Evolutionary conservation across 306 rosid genomes (phyloP), one percentile per base, ranked within the genome.

Genomic region (Styphnolobium japonicum): DNA sequence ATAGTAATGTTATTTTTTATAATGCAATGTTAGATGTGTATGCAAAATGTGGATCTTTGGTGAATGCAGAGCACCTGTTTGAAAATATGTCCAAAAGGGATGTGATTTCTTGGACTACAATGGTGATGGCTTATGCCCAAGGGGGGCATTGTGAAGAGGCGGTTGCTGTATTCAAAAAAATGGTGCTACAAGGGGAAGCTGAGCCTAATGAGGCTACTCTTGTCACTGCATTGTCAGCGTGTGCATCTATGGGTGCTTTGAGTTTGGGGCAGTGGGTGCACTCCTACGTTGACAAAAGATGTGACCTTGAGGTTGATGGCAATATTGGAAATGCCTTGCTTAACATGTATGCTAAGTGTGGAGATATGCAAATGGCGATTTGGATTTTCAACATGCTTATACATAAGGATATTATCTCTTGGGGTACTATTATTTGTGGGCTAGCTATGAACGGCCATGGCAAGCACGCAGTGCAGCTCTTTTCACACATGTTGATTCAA

Each of bases 271-370:
- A 81, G 34, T 90, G 92, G 92, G 87, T 94, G 70, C 92, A 92
- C 74, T 86, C 86, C 51, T 93, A 90, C 69, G 55, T 90, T 49
- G 85, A 63, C 6, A 7, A 69, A 14, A 84, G 80, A 67, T 27
- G 51, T 55, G 89, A 90, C 78, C 81, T 90, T 72, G 49, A 6
- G 8, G 43, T 79, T 14, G 88, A 80, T 43, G 88, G 85, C 3
- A 91, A 73, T 43, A 77, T 92, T 57, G 96, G 91, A 45, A 94
- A 90, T 79, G 96, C 97, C 0, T 86, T 93, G 80, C 78, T 93
- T 57, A 93, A 92, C 86, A 88, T 90, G 98, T 90, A 90, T 77
- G 92, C 77, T 10, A 93, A 92, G 75, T 90, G 88, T 75, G 94
- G 96, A 3, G 62, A 83, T 69, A 73, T 87, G 66, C 62, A 73